Percentiles rank a stretch among this genome's conserved stretches.
Evolutionary conservation across 139 green algal genomes (phyloP).

Genomic region (Auxenochlorella protothecoides): DNA sequence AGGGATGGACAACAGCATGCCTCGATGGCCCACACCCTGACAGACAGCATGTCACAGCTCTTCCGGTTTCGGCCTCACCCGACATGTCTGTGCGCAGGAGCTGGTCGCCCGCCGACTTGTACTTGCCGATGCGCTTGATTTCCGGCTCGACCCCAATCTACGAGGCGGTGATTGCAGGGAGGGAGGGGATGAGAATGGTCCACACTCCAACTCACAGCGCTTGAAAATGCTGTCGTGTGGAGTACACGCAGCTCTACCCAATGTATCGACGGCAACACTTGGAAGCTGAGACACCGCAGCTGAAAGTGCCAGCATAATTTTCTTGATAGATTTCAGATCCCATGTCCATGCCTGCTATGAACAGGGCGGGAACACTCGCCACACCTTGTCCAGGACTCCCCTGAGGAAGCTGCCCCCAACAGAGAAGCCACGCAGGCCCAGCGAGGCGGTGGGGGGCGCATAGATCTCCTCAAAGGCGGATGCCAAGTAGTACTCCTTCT

Average conservation of each 20-base stretch:
- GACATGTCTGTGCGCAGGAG: constrained; percentile 79
- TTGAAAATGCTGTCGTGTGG: too few species aligned
- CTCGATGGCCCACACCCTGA: too few species aligned
- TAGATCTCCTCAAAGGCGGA: constrained; percentile 76
- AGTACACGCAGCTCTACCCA: too few species aligned
- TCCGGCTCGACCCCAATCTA: constrained; percentile 71
- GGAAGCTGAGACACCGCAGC: too few species aligned
- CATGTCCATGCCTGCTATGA: too few species aligned
- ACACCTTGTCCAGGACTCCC: constrained; percentile 84
- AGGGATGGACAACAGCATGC: too few species aligned
- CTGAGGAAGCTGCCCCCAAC: constrained; percentile 74
- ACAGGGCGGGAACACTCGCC: constrained; percentile 3
- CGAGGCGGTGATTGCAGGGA: background rate
- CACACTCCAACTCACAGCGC: too few species aligned
- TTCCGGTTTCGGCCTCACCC: too few species aligned
- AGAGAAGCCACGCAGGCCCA: constrained; percentile 70
- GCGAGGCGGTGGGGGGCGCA: constrained; percentile 58
- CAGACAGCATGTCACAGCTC: too few species aligned
- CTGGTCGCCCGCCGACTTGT: constrained; percentile 78
- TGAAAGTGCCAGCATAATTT: too few species aligned
- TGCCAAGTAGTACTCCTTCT: constrained; percentile 92
- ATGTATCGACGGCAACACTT: too few species aligned
- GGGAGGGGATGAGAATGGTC: background rate
- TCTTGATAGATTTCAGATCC: too few species aligned
- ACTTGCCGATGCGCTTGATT: constrained; percentile 75